Percentiles rank a stretch among this genome's conserved stretches.
These are phyloP conservation scores for Pythium dissotocum DNA, from an alignment of 352 stramenopile species.

Conservation along the genomic window DNA sequence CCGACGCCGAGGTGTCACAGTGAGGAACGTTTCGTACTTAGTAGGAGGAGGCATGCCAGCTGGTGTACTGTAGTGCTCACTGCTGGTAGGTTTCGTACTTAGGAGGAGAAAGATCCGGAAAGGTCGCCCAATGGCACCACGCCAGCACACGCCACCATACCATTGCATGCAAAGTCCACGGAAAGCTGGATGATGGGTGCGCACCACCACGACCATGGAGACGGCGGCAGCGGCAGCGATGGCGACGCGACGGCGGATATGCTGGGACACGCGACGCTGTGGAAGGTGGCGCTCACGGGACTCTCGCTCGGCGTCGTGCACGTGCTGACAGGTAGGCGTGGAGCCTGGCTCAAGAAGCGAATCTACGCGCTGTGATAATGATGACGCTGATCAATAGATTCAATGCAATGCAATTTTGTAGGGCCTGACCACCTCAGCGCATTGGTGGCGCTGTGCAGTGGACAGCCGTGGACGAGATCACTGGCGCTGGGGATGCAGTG, in stretches of 20 bases:
- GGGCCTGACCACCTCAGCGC: constrained; percentile 89
- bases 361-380: background rate
- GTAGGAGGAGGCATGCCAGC: background rate
- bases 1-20: background rate
- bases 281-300: constrained; percentile 37
- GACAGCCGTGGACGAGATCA: constrained; percentile 50
- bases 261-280: constrained; percentile 34
- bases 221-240: background rate
- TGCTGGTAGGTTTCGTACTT: background rate
- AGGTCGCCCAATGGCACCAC: constrained; percentile 7
- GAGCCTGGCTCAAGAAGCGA: background rate
- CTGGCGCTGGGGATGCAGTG: constrained; percentile 86
- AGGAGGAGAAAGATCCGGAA: constrained; percentile 2
- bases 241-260: background rate
- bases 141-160: background rate
- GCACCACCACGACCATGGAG: background rate
- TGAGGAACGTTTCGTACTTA: constrained; percentile 9
- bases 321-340: constrained; percentile 45
- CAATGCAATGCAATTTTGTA: constrained; percentile 13
- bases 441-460: constrained; percentile 81
- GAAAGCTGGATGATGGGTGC: background rate
- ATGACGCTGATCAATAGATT: background rate
- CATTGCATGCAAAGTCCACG: background rate
- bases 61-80: background rate
- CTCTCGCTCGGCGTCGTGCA: constrained; percentile 53